Conservation (phyloP, 495 filamentous ascomycete genomes). For the Podospora appendiculata region DNA sequence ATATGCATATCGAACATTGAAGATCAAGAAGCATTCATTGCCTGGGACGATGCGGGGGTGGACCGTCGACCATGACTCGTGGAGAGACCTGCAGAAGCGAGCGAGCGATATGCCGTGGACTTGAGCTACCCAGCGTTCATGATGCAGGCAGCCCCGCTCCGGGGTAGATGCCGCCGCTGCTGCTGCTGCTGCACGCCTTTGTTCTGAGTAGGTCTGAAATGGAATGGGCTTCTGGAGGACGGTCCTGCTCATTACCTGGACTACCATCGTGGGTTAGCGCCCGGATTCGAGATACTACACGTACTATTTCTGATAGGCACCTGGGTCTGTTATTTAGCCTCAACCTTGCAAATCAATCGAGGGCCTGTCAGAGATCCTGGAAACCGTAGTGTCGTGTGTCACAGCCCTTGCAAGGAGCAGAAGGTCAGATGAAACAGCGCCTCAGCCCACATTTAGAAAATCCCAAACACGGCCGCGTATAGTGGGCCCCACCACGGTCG, state of each 20-base stretch:
- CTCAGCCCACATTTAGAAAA: conserved; percentile 20
- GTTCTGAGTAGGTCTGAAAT: no score
- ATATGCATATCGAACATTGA: no score
- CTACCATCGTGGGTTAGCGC: conserved; percentile 3
- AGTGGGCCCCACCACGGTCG: conserved; percentile 13
- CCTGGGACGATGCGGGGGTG: no score
- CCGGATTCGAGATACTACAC: conserved; percentile 13
- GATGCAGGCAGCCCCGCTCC: no score
- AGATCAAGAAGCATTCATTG: no score
- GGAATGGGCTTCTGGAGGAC: no score
- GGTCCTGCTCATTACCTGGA: neutral
- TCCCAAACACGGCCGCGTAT: conserved; percentile 27
- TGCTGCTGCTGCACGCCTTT: no score
- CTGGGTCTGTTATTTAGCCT: conserved; percentile 8
- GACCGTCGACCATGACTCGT: conserved; percentile 3
- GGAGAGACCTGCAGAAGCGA: no score
- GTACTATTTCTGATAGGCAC: neutral
- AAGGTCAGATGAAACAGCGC: conserved; percentile 31
- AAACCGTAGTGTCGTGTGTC: conserved; percentile 7
- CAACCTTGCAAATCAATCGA: conserved; percentile 1
- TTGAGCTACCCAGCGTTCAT: no score
- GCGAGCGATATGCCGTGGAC: no score
- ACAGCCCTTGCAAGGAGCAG: conserved; percentile 12
- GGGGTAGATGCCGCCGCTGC: no score
- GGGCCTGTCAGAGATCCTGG: conserved; percentile 3